phyloP scores from a whole-genome alignment of 768 basidiomycete genomes.

The Boletales sp. region DNA sequence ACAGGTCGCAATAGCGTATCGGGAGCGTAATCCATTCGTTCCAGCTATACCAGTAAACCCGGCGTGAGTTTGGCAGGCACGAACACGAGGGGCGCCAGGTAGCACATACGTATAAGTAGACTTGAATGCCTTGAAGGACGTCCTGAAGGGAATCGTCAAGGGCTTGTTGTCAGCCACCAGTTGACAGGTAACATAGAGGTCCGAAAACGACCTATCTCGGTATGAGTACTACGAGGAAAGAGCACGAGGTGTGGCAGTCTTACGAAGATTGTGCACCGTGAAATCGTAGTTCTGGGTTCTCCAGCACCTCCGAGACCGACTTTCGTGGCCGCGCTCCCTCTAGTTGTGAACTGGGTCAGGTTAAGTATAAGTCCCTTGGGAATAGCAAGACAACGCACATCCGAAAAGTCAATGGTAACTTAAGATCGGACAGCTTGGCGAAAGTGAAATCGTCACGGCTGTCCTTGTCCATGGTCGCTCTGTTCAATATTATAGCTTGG shows the following conservation, averaged over 20 bases:
- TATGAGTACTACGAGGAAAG: constrained; percentile 12
- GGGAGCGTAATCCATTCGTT: constrained; percentile 94
- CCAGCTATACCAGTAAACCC: constrained; percentile 56
- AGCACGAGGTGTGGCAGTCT: constrained; percentile 7
- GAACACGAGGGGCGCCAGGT: neutral
- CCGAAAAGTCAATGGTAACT: constrained; percentile 81
- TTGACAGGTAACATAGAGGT: constrained; percentile 91
- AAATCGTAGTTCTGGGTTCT: constrained; percentile 78
- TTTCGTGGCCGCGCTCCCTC: constrained; percentile 75
- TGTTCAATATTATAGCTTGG: neutral
- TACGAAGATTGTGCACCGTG: constrained; percentile 82
- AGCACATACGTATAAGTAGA: constrained; percentile 63
- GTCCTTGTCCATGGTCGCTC: constrained; percentile 49
- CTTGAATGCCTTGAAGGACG: constrained; percentile 91
- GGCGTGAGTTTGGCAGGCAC: neutral
- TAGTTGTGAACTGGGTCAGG: constrained; percentile 65
- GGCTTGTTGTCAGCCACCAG: constrained; percentile 92
- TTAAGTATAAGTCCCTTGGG: neutral
- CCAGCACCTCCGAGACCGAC: constrained; percentile 75
- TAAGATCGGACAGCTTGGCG: constrained; percentile 85
- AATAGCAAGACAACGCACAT: constrained; percentile 46
- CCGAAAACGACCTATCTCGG: constrained; percentile 70
- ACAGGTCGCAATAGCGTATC: constrained; percentile 91
- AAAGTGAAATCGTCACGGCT: constrained; percentile 89
- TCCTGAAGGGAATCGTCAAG: constrained; percentile 86